Conservation (phyloP, 148 eudicot species). For the Polygonum aviculare region DNA sequence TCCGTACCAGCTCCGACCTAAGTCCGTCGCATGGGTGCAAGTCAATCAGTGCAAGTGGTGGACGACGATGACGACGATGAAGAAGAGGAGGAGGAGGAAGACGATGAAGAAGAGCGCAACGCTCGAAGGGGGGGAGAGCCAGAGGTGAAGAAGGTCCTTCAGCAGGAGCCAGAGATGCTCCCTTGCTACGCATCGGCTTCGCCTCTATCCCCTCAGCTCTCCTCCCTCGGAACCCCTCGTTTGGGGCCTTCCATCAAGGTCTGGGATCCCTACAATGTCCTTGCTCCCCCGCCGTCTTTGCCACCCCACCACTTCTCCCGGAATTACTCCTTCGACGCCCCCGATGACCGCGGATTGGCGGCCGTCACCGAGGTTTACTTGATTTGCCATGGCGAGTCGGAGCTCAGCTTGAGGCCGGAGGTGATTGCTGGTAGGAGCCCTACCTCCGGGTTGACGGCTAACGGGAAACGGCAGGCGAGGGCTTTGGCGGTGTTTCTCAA, state of each 20-base stretch:
- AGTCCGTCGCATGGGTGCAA: conserved; percentile 50
- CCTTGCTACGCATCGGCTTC: conserved; percentile 98
- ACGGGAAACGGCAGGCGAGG: conserved; percentile 84
- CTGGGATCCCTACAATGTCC: conserved; percentile 96
- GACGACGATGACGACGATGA: conserved; percentile 35
- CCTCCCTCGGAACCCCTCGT: conserved; percentile 57
- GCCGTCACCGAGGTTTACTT: conserved; percentile 59
- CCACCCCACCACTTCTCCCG: conserved; percentile 35
- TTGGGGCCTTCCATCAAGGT: conserved; percentile 95
- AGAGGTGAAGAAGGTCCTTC: conserved; percentile 55
- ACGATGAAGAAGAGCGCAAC: conserved; percentile 30
- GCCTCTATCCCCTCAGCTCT: conserved; percentile 73
- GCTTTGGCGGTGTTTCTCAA: conserved; percentile 87
- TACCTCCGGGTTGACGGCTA: conserved; percentile 47
- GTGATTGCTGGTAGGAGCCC: conserved; percentile 73
- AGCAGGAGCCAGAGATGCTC: conserved; percentile 95
- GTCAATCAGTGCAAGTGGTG: conserved; percentile 52
- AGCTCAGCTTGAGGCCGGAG: conserved; percentile 75
- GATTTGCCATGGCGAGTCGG: conserved; percentile 77
- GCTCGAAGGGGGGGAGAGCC: conserved; percentile 21
- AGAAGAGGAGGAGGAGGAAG: not conserved
- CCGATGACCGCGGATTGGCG: conserved; percentile 17
- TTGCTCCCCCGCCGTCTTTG: conserved; percentile 60
- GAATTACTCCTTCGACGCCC: conserved; percentile 27
- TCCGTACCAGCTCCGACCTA: not conserved